Evolutionary conservation across 768 basidiomycete species (phyloP).

Genomic region (Strobilomyces echinocephalus): DNA sequence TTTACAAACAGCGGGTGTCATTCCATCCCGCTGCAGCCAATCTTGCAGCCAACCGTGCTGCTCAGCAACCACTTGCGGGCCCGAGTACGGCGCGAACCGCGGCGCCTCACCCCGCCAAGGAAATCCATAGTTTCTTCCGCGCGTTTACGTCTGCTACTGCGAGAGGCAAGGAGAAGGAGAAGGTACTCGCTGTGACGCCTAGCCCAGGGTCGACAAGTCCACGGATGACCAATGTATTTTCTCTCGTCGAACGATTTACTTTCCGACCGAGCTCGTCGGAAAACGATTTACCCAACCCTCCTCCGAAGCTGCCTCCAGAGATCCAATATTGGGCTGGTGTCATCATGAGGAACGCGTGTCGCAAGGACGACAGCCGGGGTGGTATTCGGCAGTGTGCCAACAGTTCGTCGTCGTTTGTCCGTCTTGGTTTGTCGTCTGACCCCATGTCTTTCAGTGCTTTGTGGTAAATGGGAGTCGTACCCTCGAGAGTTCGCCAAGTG

Average conservation of each 20-base stretch:
- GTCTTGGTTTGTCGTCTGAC: conserved; percentile 2
- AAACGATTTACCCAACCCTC: conserved; percentile 61
- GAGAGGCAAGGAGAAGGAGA: conserved; percentile 48
- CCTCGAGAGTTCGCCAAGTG: conserved; percentile 98
- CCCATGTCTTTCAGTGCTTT: conserved; percentile 58
- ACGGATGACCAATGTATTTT: conserved; percentile 88
- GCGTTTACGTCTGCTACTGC: conserved; percentile 40
- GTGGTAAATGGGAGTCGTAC: conserved; percentile 89
- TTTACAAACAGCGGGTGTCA: conserved; percentile 82
- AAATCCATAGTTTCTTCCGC: conserved; percentile 42
- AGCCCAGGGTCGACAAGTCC: conserved; percentile 14
- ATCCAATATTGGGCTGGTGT: conserved; percentile 99
- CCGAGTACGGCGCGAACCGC: conserved; percentile 22
- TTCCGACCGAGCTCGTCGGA: conserved; percentile 87
- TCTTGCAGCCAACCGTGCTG: conserved; percentile 30
- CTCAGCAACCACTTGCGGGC: conserved; percentile 22
- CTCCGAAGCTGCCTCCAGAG: conserved; percentile 73
- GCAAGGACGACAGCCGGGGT: conserved; percentile 90
- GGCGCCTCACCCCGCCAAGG: conserved; percentile 25
- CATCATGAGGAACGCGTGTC: conserved; percentile 99
- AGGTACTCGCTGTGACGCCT: conserved; percentile 16
- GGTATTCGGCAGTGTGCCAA: conserved; percentile 98
- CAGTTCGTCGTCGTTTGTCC: conserved; percentile 50
- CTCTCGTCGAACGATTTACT: conserved; percentile 93
- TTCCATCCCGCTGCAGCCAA: conserved; percentile 71